Evolutionary conservation across 2,329 filamentous ascomycete species (phyloP), one percentile per base, ranked within the genome.

Genomic region (Phyllosticta capitalensis): DNA sequence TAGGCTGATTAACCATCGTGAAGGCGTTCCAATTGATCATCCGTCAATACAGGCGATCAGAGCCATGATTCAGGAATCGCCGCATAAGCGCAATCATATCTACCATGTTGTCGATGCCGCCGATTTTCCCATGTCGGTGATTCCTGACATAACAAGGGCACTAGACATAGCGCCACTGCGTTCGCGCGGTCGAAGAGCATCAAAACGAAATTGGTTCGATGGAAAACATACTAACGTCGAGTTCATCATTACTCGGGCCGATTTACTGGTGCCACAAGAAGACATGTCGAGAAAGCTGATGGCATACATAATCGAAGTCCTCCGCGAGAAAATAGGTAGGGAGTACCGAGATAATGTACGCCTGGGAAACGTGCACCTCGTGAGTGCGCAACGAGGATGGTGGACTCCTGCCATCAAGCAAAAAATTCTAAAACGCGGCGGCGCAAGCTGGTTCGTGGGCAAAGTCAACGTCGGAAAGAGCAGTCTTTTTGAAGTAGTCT

Each of bases 381-480:
- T 99, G 50, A 96, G 92, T 67, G 85, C 92, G 9, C 88, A 88
- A 68, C 81, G 89, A 61, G 82, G 83, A 9, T 99, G 95, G 94
- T 96, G 92, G 90, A 96, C 92, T 0, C 88, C 83, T 64, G 79
- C 88, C 55, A 76, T 99, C 59, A 96, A 90, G 71, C 86, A 96
- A 65, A 87, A 92, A 54, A 91, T 99, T 53, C 92, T 85, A 81
- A 76, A 85, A 51, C 83, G 89, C 54, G 91, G 90, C 3, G 92
- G 92, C 4, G 94, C 86, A 17, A 87, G 89, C 17, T 99, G 94
- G 92, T 86, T 99, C 79, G 88, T 99, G 2, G 94, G 94, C n/a
- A 97, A 96, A 73, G 90, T 91, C 63, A 99, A 99, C 69, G 95
- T 97, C 2, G 95, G 94, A 22, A 99, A 99, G 75, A 97, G 92